Base-by-base conservation (phyloP, 768 basidiomycete species). In the Podaxis pistillaris region DNA sequence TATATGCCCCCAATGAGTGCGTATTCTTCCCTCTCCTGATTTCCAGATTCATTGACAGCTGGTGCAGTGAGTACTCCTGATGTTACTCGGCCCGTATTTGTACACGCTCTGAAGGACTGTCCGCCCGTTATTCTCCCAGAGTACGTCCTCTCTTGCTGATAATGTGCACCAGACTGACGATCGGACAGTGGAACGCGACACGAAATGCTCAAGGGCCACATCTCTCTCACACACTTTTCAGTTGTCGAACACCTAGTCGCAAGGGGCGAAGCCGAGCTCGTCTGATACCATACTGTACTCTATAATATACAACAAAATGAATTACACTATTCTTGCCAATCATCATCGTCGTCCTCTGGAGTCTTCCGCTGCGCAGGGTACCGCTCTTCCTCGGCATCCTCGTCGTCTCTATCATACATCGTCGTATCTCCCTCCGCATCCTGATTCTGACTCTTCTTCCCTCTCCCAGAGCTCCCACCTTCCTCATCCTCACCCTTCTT, bases 131-230 rank as follows among this genome's bases (percentile, higher is more conserved):
- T 78, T 56, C 71, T 89, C n/a, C 89, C 87, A 7, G 88, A 91
- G 90, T 92, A 67, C 56, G 88, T 75, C 22, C 33, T 38, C 30
- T 36, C 11, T 56, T 44, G 41, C 24, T 47, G 37, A 38, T 58
- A 7, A 33, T 22, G 22, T 6, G n/a, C 22, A 37, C 41, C 46
- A 58, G 26, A 19, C n/a, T 46, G n/a, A 55, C 33, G 11, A 56
- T 28, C 26, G 19, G 11, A 41, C 58, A 79, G 95, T 63, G 93
- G 93, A 28, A 83, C 86, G 37, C 75, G 82, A 36, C 72, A 94
- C 60, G 86, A 90, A 40, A 86, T 96, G 81, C 79, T 84, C 56
- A 90, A 89, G 68, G 93, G 89, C 8, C 88, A 92, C 63, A 93
- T 95, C 60, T 90, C 92, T 46, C 70, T 96, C 17, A 81, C 90